Conservation (phyloP, 2,329 filamentous ascomycete species). For the Epichloe scottii region DNA sequence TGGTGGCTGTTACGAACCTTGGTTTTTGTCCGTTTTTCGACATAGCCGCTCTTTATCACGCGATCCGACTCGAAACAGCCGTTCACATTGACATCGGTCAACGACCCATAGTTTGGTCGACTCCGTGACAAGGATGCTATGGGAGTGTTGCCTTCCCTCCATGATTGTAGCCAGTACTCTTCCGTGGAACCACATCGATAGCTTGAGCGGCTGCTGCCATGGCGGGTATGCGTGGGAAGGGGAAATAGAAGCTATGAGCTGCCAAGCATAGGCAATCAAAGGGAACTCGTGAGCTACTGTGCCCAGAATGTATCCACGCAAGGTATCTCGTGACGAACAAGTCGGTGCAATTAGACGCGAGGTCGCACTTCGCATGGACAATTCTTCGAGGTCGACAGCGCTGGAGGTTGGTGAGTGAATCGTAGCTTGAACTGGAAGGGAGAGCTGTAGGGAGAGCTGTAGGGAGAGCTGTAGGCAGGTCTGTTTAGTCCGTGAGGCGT, state of each 20-base stretch:
- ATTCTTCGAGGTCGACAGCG: background rate
- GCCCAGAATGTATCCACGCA: background rate
- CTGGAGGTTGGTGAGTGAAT: background rate
- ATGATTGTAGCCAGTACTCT: background rate
- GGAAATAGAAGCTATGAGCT: background rate
- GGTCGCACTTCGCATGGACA: background rate
- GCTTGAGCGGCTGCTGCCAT: slow-evolving; percentile 12
- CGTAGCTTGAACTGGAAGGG: background rate
- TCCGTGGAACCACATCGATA: slow-evolving; percentile 5
- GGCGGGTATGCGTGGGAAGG: background rate
- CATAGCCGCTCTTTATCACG: slow-evolving; percentile 77
- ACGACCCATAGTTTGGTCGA: slow-evolving; percentile 40
- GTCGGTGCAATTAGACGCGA: background rate
- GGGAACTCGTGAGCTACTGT: background rate
- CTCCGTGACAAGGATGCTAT: slow-evolving; percentile 14
- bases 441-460: too few species aligned
- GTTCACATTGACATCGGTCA: slow-evolving; percentile 84
- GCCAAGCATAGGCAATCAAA: background rate
- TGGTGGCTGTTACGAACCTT: slow-evolving; percentile 44
- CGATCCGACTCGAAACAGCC: slow-evolving; percentile 94
- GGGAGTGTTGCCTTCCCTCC: slow-evolving; percentile 9
- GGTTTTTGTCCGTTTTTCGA: slow-evolving; percentile 85
- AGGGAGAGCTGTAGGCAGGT: background rate
- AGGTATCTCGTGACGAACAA: background rate
- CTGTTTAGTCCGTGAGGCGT: background rate